A percentile compares a stretch with the other conserved stretches of the same genome.
Conservation (phyloP, 78 protist genomes). For the slime mould (Dictyostelium discoideum) region DNA sequence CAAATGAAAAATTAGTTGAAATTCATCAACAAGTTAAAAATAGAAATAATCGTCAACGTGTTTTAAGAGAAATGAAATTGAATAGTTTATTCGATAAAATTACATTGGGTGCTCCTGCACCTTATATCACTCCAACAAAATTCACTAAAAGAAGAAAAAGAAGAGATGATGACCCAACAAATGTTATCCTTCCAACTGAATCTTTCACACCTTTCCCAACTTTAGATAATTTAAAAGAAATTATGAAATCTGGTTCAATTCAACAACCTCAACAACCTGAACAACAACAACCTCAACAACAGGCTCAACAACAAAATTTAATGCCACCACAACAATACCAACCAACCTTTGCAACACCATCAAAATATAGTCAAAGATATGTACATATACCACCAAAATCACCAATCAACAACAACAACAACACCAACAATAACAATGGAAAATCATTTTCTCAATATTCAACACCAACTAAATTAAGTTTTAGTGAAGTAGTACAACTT, state of each 20-base stretch:
- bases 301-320: not conserved
- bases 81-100: conserved; percentile 53
- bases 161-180: not conserved
- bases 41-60: conserved; percentile 39
- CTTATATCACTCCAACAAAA: conserved; percentile 73
- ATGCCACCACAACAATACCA: not conserved
- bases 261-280: not conserved
- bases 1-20: not conserved
- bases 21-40: conserved; percentile 23
- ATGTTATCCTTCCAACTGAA: not conserved
- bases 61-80: conserved; percentile 35
- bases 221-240: not conserved
- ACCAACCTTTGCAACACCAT: conserved; percentile 1
- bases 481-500: not conserved
- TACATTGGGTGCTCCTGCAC: conserved; percentile 60
- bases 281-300: conserved; percentile 12
- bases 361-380: not conserved
- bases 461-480: not conserved
- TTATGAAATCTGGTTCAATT: not conserved
- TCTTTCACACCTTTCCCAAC: not conserved
- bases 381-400: not conserved
- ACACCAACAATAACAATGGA: not conserved
- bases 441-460: not conserved
- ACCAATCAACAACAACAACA: not conserved
- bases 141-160: conserved; percentile 51